Base-by-base conservation (phyloP, 2,329 filamentous ascomycete genomes). In the Colletotrichum salicis region DNA sequence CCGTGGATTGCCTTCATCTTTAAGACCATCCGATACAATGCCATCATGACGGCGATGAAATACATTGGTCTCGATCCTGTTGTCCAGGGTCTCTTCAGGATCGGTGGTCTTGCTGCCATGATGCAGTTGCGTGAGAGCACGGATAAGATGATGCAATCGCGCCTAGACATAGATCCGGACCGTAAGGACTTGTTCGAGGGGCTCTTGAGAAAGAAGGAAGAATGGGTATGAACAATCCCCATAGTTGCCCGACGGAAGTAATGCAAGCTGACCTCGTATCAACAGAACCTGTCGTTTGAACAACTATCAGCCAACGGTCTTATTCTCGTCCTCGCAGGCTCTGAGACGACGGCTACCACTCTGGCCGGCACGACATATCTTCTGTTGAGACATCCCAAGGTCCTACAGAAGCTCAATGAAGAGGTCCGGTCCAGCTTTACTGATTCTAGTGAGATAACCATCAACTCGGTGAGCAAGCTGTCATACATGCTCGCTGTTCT, bases 311-410 rank as follows among this genome's bases (percentile, higher is more conserved):
- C 61, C 12, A 78, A 74, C 6, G 63, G 74, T 4, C 64, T 75
- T 0, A 61, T 72, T 1, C 52, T 82, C 1, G 75, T 81, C 11
- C 22, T 79, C 7, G 85, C 82, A 0, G 85, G 85, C 0, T 82
- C 79, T 5, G 84, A 87, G 65, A 87, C 85, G 0, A 86, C 84
- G 0, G 84, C 85, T 0, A 84, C 84, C 0, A 75, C 81, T 2
- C 76, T 87, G 2, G 76, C 79, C 0, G 85, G 84, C 1, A 76
- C 79, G 0, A 84, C 83, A 0, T 86, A 81, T 64, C 77, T 83
- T 0, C 77, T 88, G 2, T 65, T 76, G 0, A 76, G 48, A 2
- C 79, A 83, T 37, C 81, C 80, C 0, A 63, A 76, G 0, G 74
- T 71, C 1, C 71, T 82, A 7, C 57, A 76, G 8, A 82, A 75